Percentiles rank a stretch among this genome's conserved stretches.
Evolutionary conservation across 139 green algal genomes (phyloP).

Genomic region (Raphidocelis subcapitata): DNA sequence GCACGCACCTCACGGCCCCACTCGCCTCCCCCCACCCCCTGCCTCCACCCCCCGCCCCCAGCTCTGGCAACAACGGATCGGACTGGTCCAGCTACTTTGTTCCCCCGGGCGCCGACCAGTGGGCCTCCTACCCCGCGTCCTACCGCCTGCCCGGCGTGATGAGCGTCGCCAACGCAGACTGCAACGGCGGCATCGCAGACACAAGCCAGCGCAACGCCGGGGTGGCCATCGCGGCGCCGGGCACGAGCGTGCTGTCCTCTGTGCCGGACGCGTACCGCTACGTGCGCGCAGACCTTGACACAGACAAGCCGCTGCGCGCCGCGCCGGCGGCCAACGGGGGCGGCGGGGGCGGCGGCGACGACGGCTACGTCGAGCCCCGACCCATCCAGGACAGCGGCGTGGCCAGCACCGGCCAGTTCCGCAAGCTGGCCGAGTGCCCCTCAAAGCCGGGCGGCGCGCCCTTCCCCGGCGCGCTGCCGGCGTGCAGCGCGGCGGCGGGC

Average conservation of each 20-base stretch:
- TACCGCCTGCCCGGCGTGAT: conserved; percentile 16
- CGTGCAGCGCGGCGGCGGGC: not conserved
- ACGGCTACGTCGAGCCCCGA: conserved; percentile 13
- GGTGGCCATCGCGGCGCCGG: conserved; percentile 19
- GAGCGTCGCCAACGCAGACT: conserved; percentile 21
- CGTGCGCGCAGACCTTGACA: conserved; percentile 17
- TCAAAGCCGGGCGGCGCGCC: too few relatives aligned
- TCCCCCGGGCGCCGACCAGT: not conserved
- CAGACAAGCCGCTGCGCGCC: not conserved
- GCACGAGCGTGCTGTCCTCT: conserved; percentile 16
- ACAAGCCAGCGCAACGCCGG: conserved; percentile 24
- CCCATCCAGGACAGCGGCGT: not conserved
- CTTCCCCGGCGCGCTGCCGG: too few relatives aligned
- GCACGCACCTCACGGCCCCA: too few relatives aligned
- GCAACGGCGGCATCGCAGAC: conserved; percentile 11
- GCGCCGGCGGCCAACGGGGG: not conserved
- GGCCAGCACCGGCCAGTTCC: not conserved
- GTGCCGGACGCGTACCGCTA: not conserved
- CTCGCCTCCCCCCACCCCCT: too few relatives aligned
- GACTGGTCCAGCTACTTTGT: not conserved
- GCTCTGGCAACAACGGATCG: conserved; percentile 24
- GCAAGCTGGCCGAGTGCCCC: not conserved
- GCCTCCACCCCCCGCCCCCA: not conserved
- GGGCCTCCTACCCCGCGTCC: conserved; percentile 19
- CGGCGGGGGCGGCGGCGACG: not conserved